phyloP scores from a whole-genome alignment of 805 yeast species.

The Teunomyces atbi region DNA sequence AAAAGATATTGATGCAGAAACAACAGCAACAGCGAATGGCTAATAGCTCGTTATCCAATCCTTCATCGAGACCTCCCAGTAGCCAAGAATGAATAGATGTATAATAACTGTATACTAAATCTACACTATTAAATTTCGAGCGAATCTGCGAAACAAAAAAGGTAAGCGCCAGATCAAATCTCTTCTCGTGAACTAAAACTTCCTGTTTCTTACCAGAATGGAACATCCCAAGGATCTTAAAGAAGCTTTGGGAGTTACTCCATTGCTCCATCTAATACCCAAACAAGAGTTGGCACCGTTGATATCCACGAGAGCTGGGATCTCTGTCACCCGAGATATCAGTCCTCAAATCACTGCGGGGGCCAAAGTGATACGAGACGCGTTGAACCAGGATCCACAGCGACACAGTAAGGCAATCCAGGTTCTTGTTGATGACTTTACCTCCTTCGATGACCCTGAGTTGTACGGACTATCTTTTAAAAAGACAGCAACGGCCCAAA shows the following conservation, averaged over 20 bases:
- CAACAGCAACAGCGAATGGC: conserved; percentile 23
- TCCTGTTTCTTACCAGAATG: not conserved
- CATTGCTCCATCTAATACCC: conserved; percentile 28
- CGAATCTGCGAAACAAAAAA: not conserved
- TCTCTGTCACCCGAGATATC: not conserved
- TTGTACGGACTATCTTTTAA: conserved; percentile 32
- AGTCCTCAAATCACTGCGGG: not conserved
- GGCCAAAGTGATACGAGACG: conserved; percentile 22
- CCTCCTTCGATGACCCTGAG: conserved; percentile 22
- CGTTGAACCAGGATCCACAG: conserved; percentile 2
- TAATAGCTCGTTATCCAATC: not conserved
- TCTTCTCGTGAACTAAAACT: not conserved
- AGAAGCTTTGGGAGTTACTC: conserved; percentile 26
- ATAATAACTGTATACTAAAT: conserved; percentile 3
- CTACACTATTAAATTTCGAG: not conserved
- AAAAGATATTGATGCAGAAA: conserved; percentile 33
- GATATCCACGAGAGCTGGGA: conserved; percentile 3
- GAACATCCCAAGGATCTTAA: conserved; percentile 17
- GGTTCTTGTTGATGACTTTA: conserved; percentile 14
- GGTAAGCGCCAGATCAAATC: conserved; percentile 1
- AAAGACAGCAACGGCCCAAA: conserved; percentile 22
- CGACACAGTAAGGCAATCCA: conserved; percentile 7
- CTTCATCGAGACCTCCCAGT: not conserved
- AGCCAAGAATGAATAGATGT: conserved; percentile 3
- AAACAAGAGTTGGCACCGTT: conserved; percentile 19